These are phyloP conservation scores for Candida sanyaensis DNA, from an alignment of 1,139 yeast genomes.

Conservation along the genomic window DNA sequence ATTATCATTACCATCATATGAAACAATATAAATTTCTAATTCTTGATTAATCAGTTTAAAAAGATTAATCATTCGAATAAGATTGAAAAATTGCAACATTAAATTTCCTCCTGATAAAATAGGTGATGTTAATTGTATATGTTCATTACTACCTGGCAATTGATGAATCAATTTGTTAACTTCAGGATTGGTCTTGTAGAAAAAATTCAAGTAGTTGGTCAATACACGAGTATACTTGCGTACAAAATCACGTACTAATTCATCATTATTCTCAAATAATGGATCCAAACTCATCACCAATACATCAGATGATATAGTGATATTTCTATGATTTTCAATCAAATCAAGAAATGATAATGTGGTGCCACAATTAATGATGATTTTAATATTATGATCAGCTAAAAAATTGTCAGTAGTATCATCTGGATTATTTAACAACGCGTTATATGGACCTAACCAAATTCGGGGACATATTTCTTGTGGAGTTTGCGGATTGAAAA, in stretches of 20 bases:
- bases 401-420: constrained; percentile 17
- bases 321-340: constrained; percentile 22
- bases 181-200: constrained; percentile 36
- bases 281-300: constrained; percentile 44
- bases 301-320: constrained; percentile 39
- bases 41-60: constrained; percentile 34
- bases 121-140: constrained; percentile 34
- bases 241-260: constrained; percentile 26
- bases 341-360: constrained; percentile 31
- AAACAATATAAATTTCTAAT: constrained; percentile 39
- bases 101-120: constrained; percentile 40
- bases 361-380: constrained; percentile 43
- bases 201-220: constrained; percentile 41
- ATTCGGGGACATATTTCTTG: constrained; percentile 34
- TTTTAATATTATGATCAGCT: constrained; percentile 32
- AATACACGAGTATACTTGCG: constrained; percentile 34
- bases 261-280: constrained; percentile 23
- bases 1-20: constrained; percentile 30
- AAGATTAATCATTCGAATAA: constrained; percentile 39
- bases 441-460: constrained; percentile 30
- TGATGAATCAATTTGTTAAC: constrained; percentile 30
- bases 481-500: constrained; percentile 17
- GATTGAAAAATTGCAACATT: constrained; percentile 38
- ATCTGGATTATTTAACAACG: constrained; percentile 14
- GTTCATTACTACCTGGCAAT: constrained; percentile 27